Evolutionary conservation across 495 filamentous ascomycete genomes (phyloP).

Genomic region (Aspergillus asperescens): DNA sequence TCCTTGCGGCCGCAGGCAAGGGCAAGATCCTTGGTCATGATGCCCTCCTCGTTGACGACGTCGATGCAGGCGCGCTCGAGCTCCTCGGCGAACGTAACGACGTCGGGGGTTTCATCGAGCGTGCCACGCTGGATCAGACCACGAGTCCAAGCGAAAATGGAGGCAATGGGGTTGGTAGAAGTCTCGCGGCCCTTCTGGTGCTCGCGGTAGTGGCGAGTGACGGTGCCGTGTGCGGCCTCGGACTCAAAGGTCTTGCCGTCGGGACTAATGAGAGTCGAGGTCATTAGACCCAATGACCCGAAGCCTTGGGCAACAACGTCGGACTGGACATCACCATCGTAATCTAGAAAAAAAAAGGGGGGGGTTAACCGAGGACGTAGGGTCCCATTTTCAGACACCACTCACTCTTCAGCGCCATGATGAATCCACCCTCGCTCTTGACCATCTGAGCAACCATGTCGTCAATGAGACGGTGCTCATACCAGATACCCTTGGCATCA

Average conservation of each 20-base stretch:
- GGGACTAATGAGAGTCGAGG: conserved; percentile 90
- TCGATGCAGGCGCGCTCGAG: conserved; percentile 94
- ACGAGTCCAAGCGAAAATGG: conserved; percentile 98
- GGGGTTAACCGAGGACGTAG: not conserved
- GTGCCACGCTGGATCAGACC: conserved; percentile 88
- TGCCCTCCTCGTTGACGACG: conserved; percentile 83
- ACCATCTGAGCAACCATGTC: conserved; percentile 99
- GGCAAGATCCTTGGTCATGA: conserved; percentile 99
- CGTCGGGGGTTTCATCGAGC: conserved; percentile 81
- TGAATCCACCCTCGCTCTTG: conserved; percentile 89
- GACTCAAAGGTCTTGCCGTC: conserved; percentile 94
- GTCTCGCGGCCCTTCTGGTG: conserved; percentile 96
- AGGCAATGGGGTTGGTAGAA: conserved; percentile 97
- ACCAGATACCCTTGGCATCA: conserved; percentile 90
- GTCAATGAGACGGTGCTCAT: conserved; percentile 97
- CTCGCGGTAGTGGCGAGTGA: conserved; percentile 97
- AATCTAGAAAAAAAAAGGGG: no score
- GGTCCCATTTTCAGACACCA: conserved; percentile 5
- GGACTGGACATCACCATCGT: conserved; percentile 98
- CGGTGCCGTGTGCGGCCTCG: conserved; percentile 96
- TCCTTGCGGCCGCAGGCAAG: conserved; percentile 82
- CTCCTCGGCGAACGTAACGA: conserved; percentile 81
- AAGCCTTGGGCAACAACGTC: conserved; percentile 98
- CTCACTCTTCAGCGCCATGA: conserved; percentile 97
- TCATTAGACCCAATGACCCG: conserved; percentile 97